Evolutionary conservation across 177 flowering plant genomes (phyloP).

Genomic region (Telopea speciosissima): DNA sequence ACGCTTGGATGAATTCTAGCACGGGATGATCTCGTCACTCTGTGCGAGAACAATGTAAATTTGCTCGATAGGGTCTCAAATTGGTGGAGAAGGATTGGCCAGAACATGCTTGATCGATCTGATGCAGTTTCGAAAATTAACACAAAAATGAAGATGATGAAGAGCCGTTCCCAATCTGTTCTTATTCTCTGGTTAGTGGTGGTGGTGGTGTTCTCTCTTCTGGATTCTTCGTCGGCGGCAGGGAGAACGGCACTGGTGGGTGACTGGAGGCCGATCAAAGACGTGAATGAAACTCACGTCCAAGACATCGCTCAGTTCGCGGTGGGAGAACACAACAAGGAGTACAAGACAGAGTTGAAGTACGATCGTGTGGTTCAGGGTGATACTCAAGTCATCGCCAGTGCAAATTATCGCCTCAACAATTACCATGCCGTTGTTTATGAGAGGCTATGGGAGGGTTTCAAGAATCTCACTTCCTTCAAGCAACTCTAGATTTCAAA

Average conservation of each 20-base stretch:
- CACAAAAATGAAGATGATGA: too few species aligned
- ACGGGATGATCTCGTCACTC: conserved; percentile 85
- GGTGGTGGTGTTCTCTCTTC: background rate
- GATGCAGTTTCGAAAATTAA: conserved; percentile 42
- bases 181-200: background rate
- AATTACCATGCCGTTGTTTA: background rate
- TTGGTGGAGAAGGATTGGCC: conserved; percentile 88
- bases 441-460: background rate
- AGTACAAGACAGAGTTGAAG: background rate
- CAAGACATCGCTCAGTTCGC: background rate
- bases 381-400: background rate
- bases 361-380: background rate
- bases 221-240: background rate
- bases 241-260: background rate
- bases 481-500: background rate
- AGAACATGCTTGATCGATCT: conserved; percentile 73
- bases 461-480: background rate
- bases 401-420: background rate
- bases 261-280: background rate
- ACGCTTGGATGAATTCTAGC: conserved; percentile 91
- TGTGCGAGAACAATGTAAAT: too few species aligned
- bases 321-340: background rate
- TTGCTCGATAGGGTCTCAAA: conserved; percentile 55
- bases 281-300: background rate
- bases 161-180: background rate